These are phyloP conservation scores for Dendrocalamus sinicus DNA, from an alignment of 176 grass and related monocot species.

Conservation along the genomic window DNA sequence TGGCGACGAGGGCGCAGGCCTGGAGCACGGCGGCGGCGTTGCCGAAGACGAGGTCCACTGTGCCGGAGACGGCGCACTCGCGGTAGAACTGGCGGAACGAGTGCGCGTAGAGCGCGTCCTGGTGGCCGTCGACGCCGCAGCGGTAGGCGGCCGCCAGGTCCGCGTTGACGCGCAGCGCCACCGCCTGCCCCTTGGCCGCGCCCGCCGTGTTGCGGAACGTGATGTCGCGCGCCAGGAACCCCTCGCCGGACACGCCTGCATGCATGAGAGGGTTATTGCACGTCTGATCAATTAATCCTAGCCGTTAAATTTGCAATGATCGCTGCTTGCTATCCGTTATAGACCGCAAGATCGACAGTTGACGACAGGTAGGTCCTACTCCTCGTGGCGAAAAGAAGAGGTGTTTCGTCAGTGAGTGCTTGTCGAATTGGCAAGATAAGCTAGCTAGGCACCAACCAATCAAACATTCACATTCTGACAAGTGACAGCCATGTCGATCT, in stretches of 20 bases:
- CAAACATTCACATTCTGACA: not conserved
- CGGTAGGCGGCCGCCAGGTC: slow-evolving; percentile 65
- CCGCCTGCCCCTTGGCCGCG: slow-evolving; percentile 63
- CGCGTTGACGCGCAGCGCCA: slow-evolving; percentile 74
- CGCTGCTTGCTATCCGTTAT: not conserved
- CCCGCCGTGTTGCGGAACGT: slow-evolving; percentile 87
- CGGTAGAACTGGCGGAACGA: slow-evolving; percentile 88
- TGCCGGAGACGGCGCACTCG: slow-evolving; percentile 76
- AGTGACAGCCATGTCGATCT: slow-evolving; percentile 12
- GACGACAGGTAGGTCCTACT: too few species aligned
- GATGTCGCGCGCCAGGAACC: slow-evolving; percentile 75
- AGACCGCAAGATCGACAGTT: not conserved
- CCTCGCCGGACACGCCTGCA: slow-evolving; percentile 68
- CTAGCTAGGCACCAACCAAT: not conserved
- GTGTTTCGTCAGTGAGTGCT: not conserved
- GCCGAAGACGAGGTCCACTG: slow-evolving; percentile 83
- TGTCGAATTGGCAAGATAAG: slow-evolving; percentile 1
- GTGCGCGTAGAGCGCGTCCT: slow-evolving; percentile 89
- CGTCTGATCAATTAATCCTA: not conserved
- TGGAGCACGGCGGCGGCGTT: slow-evolving; percentile 83
- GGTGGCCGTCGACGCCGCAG: slow-evolving; percentile 67
- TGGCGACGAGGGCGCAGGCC: slow-evolving; percentile 66
- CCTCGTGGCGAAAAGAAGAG: not conserved
- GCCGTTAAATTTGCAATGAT: not conserved
- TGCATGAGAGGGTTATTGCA: too few species aligned